Percentiles rank a stretch among this genome's conserved stretches.
Conservation (phyloP, 2,329 filamentous ascomycete species). For the Boeremia exigua region DNA sequence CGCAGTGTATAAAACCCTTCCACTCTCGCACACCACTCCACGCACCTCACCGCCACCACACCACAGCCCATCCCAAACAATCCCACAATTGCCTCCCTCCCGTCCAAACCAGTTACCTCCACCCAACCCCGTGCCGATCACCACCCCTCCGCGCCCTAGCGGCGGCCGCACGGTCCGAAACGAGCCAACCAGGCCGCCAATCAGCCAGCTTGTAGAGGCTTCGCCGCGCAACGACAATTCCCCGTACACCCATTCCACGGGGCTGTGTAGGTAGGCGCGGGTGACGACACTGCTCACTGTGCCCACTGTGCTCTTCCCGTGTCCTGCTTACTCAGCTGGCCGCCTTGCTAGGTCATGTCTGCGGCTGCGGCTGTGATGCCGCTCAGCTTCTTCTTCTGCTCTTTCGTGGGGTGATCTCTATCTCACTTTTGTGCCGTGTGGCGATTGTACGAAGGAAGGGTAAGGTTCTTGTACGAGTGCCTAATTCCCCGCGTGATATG, state of each 20-base stretch:
- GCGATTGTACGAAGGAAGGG: not conserved
- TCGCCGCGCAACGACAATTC: not conserved
- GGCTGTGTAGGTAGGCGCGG: not conserved
- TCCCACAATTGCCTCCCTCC: too few species aligned
- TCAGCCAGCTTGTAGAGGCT: not conserved
- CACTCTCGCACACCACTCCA: too few species aligned
- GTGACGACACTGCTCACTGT: not conserved
- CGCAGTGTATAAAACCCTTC: too few species aligned
- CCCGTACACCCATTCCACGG: not conserved
- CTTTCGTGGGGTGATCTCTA: not conserved
- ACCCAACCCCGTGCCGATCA: not conserved
- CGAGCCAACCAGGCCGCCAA: not conserved
- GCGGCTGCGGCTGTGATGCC: constrained; percentile 5
- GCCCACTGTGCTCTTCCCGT: not conserved
- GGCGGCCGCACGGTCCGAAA: not conserved
- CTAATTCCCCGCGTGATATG: not conserved
- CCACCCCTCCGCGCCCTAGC: not conserved
- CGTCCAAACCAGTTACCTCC: too few species aligned
- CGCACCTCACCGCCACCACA: too few species aligned
- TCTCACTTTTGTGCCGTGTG: not conserved
- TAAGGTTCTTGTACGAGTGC: not conserved
- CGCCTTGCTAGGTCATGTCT: not conserved
- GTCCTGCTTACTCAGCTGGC: not conserved
- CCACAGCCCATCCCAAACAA: too few species aligned
- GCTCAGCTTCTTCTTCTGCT: constrained; percentile 4